Conservation (phyloP, 2,329 filamentous ascomycete genomes). For the Verticillium longisporum region DNA sequence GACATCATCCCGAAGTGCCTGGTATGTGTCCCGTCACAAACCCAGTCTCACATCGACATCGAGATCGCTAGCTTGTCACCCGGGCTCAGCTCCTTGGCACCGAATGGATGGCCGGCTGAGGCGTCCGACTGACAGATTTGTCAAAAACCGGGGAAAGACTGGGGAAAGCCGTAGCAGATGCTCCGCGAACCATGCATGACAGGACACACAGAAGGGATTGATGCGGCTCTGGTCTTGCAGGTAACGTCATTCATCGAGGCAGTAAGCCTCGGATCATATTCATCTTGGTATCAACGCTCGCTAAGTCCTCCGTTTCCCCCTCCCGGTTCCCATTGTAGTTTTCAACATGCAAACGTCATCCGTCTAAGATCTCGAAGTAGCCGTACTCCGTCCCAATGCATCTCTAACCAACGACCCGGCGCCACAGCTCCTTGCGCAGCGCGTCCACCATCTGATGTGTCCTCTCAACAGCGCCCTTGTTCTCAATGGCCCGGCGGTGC, state of each 20-base stretch:
- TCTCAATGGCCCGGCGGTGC: constrained; percentile 28
- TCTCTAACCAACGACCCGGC: constrained; percentile 14
- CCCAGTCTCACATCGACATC: too few species aligned
- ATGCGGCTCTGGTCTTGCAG: not conserved
- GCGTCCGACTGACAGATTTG: not conserved
- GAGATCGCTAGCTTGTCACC: not conserved
- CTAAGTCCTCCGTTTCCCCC: not conserved
- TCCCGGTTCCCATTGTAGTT: not conserved
- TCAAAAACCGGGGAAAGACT: not conserved
- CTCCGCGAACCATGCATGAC: not conserved
- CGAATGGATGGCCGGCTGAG: not conserved
- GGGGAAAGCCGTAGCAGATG: not conserved
- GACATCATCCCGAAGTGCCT: too few species aligned
- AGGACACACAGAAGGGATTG: not conserved
- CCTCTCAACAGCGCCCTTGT: constrained; percentile 21
- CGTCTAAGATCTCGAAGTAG: not conserved
- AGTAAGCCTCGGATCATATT: not conserved
- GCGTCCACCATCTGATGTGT: constrained; percentile 17
- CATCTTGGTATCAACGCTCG: not conserved
- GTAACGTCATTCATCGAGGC: not conserved
- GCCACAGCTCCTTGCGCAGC: constrained; percentile 20
- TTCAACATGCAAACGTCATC: not conserved
- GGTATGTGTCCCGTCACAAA: too few species aligned
- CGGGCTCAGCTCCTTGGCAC: not conserved
- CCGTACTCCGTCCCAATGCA: too few species aligned